A percentile compares a stretch with the other conserved stretches of the same genome.
phyloP scores from a whole-genome alignment of 2,329 filamentous ascomycete genomes.

The Sarocladiaceae sp. region DNA sequence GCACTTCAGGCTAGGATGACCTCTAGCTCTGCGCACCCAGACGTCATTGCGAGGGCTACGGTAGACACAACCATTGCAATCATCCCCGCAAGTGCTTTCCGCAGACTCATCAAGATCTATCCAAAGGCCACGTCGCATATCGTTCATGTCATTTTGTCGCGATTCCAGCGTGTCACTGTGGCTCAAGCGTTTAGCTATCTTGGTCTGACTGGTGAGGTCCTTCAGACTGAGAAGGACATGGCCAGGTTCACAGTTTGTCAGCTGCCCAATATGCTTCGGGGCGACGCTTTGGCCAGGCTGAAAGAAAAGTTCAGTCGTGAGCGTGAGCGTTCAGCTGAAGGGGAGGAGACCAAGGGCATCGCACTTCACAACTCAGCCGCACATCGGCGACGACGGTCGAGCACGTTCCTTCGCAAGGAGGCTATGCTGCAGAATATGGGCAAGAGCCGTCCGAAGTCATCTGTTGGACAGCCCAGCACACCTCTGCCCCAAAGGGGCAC shows the following conservation, averaged over 20 bases:
- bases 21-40: slow-evolving; percentile 83
- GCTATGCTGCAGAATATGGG: slow-evolving; percentile 66
- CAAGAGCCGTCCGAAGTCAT: slow-evolving; percentile 40
- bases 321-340: slow-evolving; percentile 72
- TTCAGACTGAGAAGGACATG: slow-evolving; percentile 92
- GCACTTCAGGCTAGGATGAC: slow-evolving; percentile 36
- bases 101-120: slow-evolving; percentile 86
- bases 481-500: background rate
- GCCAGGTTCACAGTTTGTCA: slow-evolving; percentile 89
- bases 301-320: slow-evolving; percentile 93
- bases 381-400: slow-evolving; percentile 66
- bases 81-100: slow-evolving; percentile 93
- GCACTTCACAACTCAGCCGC: slow-evolving; percentile 79
- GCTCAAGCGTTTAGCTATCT: slow-evolving; percentile 94
- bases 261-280: slow-evolving; percentile 83
- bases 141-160: slow-evolving; percentile 92
- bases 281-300: slow-evolving; percentile 73
- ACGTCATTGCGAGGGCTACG: slow-evolving; percentile 93
- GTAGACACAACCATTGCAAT: slow-evolving; percentile 98
- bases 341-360: slow-evolving; percentile 83
- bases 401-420: slow-evolving; percentile 73
- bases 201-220: slow-evolving; percentile 83
- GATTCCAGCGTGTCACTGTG: slow-evolving; percentile 90
- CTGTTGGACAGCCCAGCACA: slow-evolving; percentile 23
- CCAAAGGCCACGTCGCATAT: slow-evolving; percentile 96